Evolutionary conservation across 257 asterid genomes (phyloP).

Genomic region (Primulina tabacum): DNA sequence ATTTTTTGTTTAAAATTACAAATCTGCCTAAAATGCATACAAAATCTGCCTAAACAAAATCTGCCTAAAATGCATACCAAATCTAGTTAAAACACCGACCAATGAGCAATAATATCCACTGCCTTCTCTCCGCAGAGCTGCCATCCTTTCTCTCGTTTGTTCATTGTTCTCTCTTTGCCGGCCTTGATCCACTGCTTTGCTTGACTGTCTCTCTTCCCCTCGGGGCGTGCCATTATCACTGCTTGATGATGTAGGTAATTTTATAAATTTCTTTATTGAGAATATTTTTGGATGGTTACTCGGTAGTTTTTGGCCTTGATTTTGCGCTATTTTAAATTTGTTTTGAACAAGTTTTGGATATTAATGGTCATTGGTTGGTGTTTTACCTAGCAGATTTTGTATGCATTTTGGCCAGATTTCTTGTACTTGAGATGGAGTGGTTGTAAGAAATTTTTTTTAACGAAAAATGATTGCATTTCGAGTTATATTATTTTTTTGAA

Average conservation of each 20-base stretch:
- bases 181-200: background rate
- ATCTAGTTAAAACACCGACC: no score
- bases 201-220: background rate
- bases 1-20: no score
- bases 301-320: background rate
- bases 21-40: no score
- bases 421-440: no score
- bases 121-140: background rate
- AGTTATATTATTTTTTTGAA: no score
- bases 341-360: no score
- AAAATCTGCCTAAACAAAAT: no score
- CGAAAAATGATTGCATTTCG: background rate
- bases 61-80: no score
- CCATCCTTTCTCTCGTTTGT: background rate
- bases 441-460: no score
- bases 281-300: background rate
- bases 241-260: background rate
- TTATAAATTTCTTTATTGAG: no score
- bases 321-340: background rate
- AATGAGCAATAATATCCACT: no score
- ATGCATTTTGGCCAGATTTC: background rate
- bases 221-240: background rate
- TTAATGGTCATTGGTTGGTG: background rate
- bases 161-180: no score
- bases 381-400: background rate